Conservation (phyloP, 805 yeast genomes). For the Pichia deserticola region DNA sequence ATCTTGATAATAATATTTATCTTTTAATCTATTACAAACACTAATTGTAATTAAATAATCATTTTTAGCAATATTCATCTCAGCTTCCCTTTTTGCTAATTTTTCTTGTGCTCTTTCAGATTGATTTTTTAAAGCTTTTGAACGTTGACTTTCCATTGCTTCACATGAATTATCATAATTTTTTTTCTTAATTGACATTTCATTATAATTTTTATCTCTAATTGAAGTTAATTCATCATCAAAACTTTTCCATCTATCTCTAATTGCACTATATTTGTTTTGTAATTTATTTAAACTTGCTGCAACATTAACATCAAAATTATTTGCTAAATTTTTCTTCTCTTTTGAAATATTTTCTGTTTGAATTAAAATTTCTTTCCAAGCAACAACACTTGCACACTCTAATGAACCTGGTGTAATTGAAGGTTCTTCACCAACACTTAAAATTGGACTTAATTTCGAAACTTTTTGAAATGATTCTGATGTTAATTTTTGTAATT, state of each 20-base stretch:
- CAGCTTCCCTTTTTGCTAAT: constrained; percentile 54
- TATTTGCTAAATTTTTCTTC: constrained; percentile 49
- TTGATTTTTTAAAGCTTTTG: constrained; percentile 55
- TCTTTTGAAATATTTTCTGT: constrained; percentile 76
- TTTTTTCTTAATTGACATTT: constrained; percentile 58
- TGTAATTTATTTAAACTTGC: constrained; percentile 52
- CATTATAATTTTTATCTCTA: constrained; percentile 43
- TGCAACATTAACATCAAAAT: constrained; percentile 51
- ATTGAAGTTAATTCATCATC: constrained; percentile 49
- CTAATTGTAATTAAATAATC: constrained; percentile 72
- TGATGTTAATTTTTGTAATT: constrained; percentile 53
- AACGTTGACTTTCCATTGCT: constrained; percentile 70
- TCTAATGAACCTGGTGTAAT: constrained; percentile 95
- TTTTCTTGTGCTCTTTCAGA: constrained; percentile 46
- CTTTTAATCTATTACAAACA: constrained; percentile 84
- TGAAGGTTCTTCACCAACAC: constrained; percentile 88
- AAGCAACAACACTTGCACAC: constrained; percentile 75
- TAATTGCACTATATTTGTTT: constrained; percentile 43
- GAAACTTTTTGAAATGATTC: constrained; percentile 75
- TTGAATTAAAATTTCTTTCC: constrained; percentile 82
- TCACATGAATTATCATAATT: constrained; percentile 78
- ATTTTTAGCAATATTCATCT: constrained; percentile 87
- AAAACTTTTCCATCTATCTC: constrained; percentile 49
- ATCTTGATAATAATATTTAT: constrained; percentile 88
- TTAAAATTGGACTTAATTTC: constrained; percentile 51